phyloP scores from a whole-genome alignment of 2,329 filamentous ascomycete genomes.

The Aplosporella prunicola region DNA sequence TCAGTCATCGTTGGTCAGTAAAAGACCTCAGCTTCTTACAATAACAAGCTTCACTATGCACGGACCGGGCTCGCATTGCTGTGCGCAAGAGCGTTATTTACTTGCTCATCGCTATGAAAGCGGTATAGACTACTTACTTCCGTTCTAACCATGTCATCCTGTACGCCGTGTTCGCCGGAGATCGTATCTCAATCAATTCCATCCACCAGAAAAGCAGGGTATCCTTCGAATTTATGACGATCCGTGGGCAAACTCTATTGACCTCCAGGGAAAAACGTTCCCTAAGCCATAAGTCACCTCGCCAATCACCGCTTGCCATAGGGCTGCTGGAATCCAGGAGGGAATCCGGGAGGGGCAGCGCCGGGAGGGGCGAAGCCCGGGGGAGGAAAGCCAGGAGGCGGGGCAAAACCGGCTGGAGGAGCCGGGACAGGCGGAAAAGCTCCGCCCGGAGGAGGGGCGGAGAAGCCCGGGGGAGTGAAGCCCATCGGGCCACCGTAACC shows the following conservation, averaged over 20 bases:
- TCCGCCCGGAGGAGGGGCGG: conserved; percentile 23
- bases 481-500: conserved; percentile 58
- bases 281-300: neutral
- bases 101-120: conserved; percentile 1
- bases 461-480: conserved; percentile 39
- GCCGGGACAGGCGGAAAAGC: conserved; percentile 27
- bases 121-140: conserved; percentile 8
- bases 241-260: no score
- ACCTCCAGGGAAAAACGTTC: no score
- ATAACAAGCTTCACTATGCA: no score
- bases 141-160: no score
- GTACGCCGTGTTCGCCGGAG: no score
- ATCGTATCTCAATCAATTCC: no score
- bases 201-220: no score
- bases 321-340: conserved; percentile 14
- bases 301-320: conserved; percentile 6
- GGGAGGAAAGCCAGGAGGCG: conserved; percentile 19
- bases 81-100: conserved; percentile 3
- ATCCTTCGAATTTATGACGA: no score
- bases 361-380: conserved; percentile 5
- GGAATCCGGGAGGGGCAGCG: conserved; percentile 6
- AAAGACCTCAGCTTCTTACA: no score
- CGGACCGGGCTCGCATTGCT: conserved; percentile 1
- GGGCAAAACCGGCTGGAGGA: conserved; percentile 39
- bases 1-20: no score